These are phyloP conservation scores for Phaffomyces thermotolerans DNA, from an alignment of 805 yeast genomes.

Conservation along the genomic window DNA sequence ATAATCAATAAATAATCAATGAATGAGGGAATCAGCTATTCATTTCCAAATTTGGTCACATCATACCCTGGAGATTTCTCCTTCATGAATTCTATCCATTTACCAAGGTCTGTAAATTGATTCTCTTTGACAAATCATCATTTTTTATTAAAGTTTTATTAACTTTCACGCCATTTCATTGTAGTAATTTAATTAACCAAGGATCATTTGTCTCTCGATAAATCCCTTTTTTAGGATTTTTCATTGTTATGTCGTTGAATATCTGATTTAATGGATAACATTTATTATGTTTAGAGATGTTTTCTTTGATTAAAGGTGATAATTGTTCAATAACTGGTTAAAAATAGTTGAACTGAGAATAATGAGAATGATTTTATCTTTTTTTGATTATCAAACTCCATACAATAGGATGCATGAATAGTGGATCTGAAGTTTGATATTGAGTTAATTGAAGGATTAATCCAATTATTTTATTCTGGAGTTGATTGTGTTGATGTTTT, in stretches of 20 bases:
- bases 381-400: no score
- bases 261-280: constrained; percentile 16
- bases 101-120: background rate
- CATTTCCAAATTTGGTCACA: background rate
- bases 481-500: background rate
- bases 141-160: constrained; percentile 11
- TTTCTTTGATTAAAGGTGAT: no score
- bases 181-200: constrained; percentile 19
- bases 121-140: background rate
- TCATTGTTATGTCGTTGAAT: constrained; percentile 12
- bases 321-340: no score
- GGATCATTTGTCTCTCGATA: constrained; percentile 10
- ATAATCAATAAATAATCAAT: no score
- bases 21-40: no score
- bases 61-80: constrained; percentile 6
- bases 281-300: no score
- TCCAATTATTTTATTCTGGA: constrained; percentile 3
- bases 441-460: background rate
- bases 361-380: no score
- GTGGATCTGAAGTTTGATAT: no score
- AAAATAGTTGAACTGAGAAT: no score
- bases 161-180: constrained; percentile 13
- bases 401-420: no score
- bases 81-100: constrained; percentile 1
- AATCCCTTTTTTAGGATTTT: constrained; percentile 18